Conservation (phyloP, 164 flowering plant species). For the Amborella trichopoda region DNA sequence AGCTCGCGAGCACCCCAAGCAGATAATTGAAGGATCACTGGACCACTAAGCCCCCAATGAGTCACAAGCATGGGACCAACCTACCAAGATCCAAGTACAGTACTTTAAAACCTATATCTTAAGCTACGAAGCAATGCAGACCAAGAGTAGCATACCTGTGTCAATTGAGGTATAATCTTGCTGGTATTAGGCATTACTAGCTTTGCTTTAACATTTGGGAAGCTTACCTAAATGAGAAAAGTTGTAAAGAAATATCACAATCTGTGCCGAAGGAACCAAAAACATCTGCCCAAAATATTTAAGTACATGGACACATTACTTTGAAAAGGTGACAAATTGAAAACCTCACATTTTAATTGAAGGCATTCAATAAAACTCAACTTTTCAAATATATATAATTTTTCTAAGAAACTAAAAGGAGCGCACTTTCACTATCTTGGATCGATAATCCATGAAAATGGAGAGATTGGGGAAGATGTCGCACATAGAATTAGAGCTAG, state of each 20-base stretch:
- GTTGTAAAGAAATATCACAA: neutral
- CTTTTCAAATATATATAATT: too few relatives aligned
- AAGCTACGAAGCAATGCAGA: neutral
- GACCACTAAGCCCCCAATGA: slow-evolving; percentile 99
- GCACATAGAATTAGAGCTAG: too few relatives aligned
- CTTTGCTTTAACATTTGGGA: slow-evolving; percentile 69
- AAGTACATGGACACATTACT: too few relatives aligned
- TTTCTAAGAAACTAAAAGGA: too few relatives aligned
- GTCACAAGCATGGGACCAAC: slow-evolving; percentile 94
- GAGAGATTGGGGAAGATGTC: too few relatives aligned
- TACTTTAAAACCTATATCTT: slow-evolving; percentile 1
- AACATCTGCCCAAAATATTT: too few relatives aligned
- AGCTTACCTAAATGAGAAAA: slow-evolving; percentile 42
- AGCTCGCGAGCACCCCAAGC: slow-evolving; percentile 95
- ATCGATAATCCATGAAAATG: too few relatives aligned
- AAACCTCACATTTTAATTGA: too few relatives aligned
- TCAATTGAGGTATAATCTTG: slow-evolving; percentile 44
- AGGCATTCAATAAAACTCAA: too few relatives aligned
- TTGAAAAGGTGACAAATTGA: too few relatives aligned
- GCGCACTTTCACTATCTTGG: too few relatives aligned
- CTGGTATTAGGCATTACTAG: slow-evolving; percentile 38
- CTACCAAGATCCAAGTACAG: slow-evolving; percentile 25
- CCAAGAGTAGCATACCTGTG: slow-evolving; percentile 42
- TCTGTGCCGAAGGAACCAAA: neutral
- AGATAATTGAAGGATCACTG: slow-evolving; percentile 87